A percentile compares a stretch with the other conserved stretches of the same genome.
phyloP scores from a whole-genome alignment of 129 eudicot species.

The Escallonia rubra region DNA sequence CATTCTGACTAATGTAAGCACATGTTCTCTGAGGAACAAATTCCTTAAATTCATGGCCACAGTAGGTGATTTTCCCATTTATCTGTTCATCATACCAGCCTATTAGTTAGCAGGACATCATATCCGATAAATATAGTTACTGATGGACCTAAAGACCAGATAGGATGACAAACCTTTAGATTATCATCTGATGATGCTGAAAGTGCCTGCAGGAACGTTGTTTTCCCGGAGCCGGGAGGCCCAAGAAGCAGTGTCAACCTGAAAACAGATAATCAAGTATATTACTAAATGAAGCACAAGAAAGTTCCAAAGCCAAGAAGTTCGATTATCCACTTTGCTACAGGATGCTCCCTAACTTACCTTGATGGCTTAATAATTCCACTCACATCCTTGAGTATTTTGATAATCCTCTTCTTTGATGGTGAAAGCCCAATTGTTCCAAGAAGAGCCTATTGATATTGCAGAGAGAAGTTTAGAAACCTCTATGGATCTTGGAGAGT shows the following conservation, averaged over 20 bases:
- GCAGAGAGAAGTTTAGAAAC: not conserved
- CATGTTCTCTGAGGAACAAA: conserved; percentile 74
- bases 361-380: conserved; percentile 46
- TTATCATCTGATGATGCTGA: conserved; percentile 45
- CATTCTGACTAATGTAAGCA: conserved; percentile 68
- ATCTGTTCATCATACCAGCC: conserved; percentile 11
- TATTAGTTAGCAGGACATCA: not conserved
- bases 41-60: conserved; percentile 61
- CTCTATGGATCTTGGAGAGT: not conserved
- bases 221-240: conserved; percentile 69
- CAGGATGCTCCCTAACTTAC: conserved; percentile 5
- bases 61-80: conserved; percentile 45
- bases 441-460: conserved; percentile 21
- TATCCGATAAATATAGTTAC: not conserved
- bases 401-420: conserved; percentile 36
- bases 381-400: conserved; percentile 34
- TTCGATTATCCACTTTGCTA: no score
- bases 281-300: not conserved
- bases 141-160: not conserved
- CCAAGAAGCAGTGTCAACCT: conserved; percentile 85
- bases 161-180: conserved; percentile 18
- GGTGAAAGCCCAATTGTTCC: conserved; percentile 29
- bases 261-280: not conserved
- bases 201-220: conserved; percentile 52
- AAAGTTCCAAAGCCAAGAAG: not conserved